Conservation (phyloP, 2,329 filamentous ascomycete genomes). For the Epichloe gansuensis region DNA sequence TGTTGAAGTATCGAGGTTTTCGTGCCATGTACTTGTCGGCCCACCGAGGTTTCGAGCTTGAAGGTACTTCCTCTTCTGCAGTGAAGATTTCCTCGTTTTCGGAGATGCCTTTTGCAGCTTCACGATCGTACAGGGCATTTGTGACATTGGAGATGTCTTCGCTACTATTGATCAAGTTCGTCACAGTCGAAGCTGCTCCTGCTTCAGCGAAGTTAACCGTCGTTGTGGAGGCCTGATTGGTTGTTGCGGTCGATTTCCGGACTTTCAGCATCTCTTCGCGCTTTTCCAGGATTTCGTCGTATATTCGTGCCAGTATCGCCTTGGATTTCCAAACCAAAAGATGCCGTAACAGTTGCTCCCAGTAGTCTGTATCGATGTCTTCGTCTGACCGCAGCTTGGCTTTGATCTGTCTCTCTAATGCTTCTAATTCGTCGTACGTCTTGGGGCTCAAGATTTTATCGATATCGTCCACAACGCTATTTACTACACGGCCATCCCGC, state of each 20-base stretch:
- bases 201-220: neutral
- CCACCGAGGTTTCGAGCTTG: slow-evolving; percentile 57
- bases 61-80: slow-evolving; percentile 66
- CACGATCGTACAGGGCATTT: slow-evolving; percentile 79
- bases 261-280: slow-evolving; percentile 3
- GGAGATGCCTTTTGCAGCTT: slow-evolving; percentile 78
- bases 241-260: slow-evolving; percentile 4
- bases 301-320: slow-evolving; percentile 68
- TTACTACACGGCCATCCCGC: slow-evolving; percentile 61
- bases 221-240: neutral
- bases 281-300: slow-evolving; percentile 47
- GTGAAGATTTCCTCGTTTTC: slow-evolving; percentile 96
- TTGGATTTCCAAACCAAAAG: slow-evolving; percentile 85
- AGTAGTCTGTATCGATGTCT: slow-evolving; percentile 92
- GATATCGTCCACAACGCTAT: slow-evolving; percentile 74
- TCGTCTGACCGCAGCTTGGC: slow-evolving; percentile 79
- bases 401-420: slow-evolving; percentile 75
- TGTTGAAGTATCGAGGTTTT: slow-evolving; percentile 94
- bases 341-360: slow-evolving; percentile 81
- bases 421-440: slow-evolving; percentile 71
- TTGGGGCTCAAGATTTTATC: slow-evolving; percentile 80
- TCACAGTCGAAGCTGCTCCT: neutral
- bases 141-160: slow-evolving; percentile 81
- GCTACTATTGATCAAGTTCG: slow-evolving; percentile 26
- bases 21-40: slow-evolving; percentile 73